phyloP scores from a whole-genome alignment of 2,329 filamentous ascomycete species.

The Davidsoniella australis region DNA sequence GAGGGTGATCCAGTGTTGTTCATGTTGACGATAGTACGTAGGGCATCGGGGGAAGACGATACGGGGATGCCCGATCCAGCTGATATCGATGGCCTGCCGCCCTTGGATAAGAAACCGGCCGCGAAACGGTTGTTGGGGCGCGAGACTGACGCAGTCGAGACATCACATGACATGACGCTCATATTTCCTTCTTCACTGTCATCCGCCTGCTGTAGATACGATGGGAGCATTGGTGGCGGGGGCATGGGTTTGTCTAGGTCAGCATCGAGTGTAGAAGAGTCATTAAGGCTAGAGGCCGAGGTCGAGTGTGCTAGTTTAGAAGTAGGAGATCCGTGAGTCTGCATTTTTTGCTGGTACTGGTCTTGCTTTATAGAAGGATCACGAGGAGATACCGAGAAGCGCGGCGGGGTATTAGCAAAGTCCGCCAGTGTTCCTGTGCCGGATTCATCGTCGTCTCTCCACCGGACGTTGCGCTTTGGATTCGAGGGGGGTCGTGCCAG shows the following conservation, averaged over 20 bases:
- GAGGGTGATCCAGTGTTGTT: constrained; percentile 9
- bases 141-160: constrained; percentile 6
- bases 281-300: not conserved
- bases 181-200: constrained; percentile 8
- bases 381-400: constrained; percentile 10
- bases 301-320: not conserved
- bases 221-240: constrained; percentile 5
- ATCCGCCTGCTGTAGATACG: constrained; percentile 6
- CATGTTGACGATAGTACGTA: constrained; percentile 5
- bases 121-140: constrained; percentile 10
- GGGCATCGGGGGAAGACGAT: constrained; percentile 7
- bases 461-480: constrained; percentile 63
- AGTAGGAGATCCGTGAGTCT: not conserved
- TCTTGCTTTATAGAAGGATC: constrained; percentile 32
- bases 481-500: constrained; percentile 24
- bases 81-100: constrained; percentile 2
- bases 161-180: constrained; percentile 10
- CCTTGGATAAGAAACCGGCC: constrained; percentile 9
- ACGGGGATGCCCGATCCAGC: constrained; percentile 8
- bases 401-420: constrained; percentile 66
- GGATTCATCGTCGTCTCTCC: constrained; percentile 79
- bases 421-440: constrained; percentile 75
- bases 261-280: constrained; percentile 23
- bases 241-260: constrained; percentile 11
- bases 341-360: constrained; percentile 17